Percentiles rank a stretch among this genome's conserved stretches.
phyloP scores from a whole-genome alignment of 768 basidiomycete genomes.

The Leccinum obscurum region DNA sequence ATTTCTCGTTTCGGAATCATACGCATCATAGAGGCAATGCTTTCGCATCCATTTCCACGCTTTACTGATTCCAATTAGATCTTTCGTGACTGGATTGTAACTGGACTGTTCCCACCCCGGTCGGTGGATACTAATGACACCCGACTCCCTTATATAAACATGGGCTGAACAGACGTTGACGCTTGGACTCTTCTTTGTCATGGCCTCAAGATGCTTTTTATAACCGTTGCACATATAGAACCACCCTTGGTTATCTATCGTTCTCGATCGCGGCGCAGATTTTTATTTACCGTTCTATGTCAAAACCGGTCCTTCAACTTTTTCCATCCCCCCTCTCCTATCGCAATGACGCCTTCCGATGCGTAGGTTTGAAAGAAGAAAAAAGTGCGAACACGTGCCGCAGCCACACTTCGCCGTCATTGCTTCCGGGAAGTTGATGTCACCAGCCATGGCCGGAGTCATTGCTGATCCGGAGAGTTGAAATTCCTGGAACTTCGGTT shows the following conservation, averaged over 20 bases:
- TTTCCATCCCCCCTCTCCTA: slow-evolving; percentile 64
- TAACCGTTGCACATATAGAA: background rate
- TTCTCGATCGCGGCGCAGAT: background rate
- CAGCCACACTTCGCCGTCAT: slow-evolving; percentile 67
- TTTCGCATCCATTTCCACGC: background rate
- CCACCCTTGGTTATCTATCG: background rate
- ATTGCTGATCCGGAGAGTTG: slow-evolving; percentile 66
- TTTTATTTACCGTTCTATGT: background rate
- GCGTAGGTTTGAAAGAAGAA: slow-evolving; percentile 51
- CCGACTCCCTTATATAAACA: background rate
- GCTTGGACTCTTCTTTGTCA: background rate
- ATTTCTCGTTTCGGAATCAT: slow-evolving; percentile 75
- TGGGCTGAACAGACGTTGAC: background rate
- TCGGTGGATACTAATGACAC: background rate
- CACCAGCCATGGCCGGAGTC: slow-evolving; percentile 56
- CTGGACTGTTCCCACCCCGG: background rate
- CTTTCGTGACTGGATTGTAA: background rate
- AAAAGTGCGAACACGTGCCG: background rate
- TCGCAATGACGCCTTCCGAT: slow-evolving; percentile 51
- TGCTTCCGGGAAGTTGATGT: slow-evolving; percentile 54
- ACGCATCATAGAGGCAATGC: slow-evolving; percentile 34
- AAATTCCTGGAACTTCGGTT: slow-evolving; percentile 54
- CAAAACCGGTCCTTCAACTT: slow-evolving; percentile 46
- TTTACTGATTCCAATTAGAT: slow-evolving; percentile 2
- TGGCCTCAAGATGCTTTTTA: no score